A percentile compares a stretch with the other conserved stretches of the same genome.
Conservation (phyloP, 2,329 filamentous ascomycete species). For the Ophiostoma sp. region DNA sequence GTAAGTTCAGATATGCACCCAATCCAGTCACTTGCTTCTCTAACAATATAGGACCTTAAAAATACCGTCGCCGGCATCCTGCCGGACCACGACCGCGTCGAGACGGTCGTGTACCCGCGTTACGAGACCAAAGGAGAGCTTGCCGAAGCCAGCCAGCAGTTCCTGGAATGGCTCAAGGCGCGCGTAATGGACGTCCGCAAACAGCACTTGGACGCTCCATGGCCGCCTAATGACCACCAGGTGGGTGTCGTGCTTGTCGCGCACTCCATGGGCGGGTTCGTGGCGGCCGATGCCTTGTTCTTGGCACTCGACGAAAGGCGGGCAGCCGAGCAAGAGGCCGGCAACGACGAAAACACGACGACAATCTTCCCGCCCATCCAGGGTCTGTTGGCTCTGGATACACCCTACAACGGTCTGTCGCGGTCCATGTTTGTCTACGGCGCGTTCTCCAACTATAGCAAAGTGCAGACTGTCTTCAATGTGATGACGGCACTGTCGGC, state of each 20-base stretch:
- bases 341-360: neutral
- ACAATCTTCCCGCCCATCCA: constrained; percentile 76
- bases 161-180: constrained; percentile 67
- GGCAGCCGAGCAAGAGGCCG: constrained; percentile 37
- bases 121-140: constrained; percentile 74
- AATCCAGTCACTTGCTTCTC: neutral
- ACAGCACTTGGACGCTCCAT: constrained; percentile 67
- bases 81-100: constrained; percentile 41
- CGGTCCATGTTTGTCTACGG: constrained; percentile 62
- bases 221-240: constrained; percentile 76
- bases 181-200: constrained; percentile 77
- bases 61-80: neutral
- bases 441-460: constrained; percentile 60
- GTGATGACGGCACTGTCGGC: constrained; percentile 57
- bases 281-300: constrained; percentile 79
- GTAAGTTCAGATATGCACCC: constrained; percentile 31
- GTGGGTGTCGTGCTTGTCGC: constrained; percentile 78
- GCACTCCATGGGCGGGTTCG: constrained; percentile 85
- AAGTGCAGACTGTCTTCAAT: constrained; percentile 57
- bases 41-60: constrained; percentile 46
- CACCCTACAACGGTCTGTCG: constrained; percentile 71
- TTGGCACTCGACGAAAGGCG: constrained; percentile 62
- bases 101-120: constrained; percentile 66
- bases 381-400: constrained; percentile 80
- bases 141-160: constrained; percentile 46